These are phyloP conservation scores for Thymus mandschuricus DNA, from an alignment of 257 asterid species.

Conservation along the genomic window DNA sequence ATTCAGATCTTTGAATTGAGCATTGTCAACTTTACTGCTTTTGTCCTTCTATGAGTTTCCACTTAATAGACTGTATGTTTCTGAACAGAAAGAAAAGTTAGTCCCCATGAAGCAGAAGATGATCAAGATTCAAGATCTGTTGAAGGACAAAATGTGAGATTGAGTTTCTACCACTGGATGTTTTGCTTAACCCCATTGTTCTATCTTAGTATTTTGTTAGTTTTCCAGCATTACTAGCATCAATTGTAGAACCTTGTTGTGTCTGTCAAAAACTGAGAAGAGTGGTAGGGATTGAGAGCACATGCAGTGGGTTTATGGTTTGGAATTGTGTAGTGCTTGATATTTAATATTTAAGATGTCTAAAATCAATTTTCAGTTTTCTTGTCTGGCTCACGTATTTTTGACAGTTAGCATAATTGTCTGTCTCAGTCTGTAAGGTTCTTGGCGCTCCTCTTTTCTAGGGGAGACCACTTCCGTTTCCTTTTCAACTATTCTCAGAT, in stretches of 20 bases:
- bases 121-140: conserved; percentile 36
- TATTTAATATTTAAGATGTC: not conserved
- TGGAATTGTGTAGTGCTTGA: not conserved
- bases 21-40: not conserved
- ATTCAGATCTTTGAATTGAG: not conserved
- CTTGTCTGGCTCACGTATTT: too few species aligned
- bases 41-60: conserved; percentile 16
- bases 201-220: not conserved
- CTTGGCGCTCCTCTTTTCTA: not conserved
- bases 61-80: conserved; percentile 24
- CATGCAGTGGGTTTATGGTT: too few species aligned
- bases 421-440: not conserved
- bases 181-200: conserved; percentile 17
- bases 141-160: conserved; percentile 63
- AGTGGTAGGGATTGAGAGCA: too few species aligned
- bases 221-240: not conserved
- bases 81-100: conserved; percentile 50
- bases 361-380: not conserved
- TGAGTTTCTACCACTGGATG: conserved; percentile 21
- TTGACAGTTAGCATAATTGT: too few species aligned
- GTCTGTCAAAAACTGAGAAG: too few species aligned
- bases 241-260: not conserved
- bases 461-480: too few species aligned
- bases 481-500: not conserved
- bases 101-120: conserved; percentile 44